Evolutionary conservation across 1,139 yeast genomes (phyloP).

Genomic region (Pichia sp.): DNA sequence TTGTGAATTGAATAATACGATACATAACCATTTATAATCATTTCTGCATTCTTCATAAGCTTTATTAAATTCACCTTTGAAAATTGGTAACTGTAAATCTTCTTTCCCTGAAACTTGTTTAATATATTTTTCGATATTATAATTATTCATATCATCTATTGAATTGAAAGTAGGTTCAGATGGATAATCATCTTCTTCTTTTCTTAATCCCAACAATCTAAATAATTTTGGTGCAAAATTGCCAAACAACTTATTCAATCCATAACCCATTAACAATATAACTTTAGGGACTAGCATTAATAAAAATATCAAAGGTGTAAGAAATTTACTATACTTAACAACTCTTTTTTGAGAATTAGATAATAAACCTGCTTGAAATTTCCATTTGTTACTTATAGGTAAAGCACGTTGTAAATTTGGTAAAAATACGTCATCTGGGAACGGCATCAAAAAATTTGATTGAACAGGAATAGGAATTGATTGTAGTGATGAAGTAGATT

Average conservation of each 20-base stretch:
- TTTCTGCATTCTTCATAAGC: constrained; percentile 38
- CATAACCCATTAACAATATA: constrained; percentile 31
- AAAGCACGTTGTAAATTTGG: constrained; percentile 36
- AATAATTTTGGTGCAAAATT: constrained; percentile 29
- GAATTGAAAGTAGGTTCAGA: constrained; percentile 26
- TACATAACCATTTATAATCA: constrained; percentile 42
- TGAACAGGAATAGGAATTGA: neutral
- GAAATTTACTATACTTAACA: constrained; percentile 4
- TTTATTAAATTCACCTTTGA: constrained; percentile 38
- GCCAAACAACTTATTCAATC: constrained; percentile 34
- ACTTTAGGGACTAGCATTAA: constrained; percentile 43
- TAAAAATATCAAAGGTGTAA: constrained; percentile 38
- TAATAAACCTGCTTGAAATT: constrained; percentile 25
- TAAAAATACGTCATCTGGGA: constrained; percentile 32
- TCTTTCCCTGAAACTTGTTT: constrained; percentile 8
- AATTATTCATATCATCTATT: constrained; percentile 17
- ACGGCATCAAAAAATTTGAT: constrained; percentile 4
- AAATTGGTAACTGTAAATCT: constrained; percentile 21
- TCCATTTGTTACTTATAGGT: constrained; percentile 33
- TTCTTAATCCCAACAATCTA: constrained; percentile 30
- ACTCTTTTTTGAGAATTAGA: neutral
- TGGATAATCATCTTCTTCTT: constrained; percentile 30
- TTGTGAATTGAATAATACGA: constrained; percentile 36
- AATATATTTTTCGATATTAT: constrained; percentile 20
- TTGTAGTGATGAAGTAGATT: neutral